Conservation (phyloP, 768 basidiomycete genomes). For the Suillus plorans region DNA sequence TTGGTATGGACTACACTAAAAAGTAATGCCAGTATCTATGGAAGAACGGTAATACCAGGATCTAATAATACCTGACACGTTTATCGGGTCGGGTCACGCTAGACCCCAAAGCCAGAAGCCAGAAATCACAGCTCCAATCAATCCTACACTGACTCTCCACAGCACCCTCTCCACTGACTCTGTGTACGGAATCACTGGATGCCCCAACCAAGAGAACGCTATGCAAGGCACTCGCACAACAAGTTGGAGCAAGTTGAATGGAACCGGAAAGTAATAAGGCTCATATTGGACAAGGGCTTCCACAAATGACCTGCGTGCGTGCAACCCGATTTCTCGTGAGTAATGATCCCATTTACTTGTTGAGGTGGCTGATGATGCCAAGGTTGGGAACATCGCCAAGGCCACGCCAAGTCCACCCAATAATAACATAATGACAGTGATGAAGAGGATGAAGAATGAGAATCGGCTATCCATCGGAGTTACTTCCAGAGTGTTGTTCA, state of each 20-base stretch:
- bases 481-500: constrained; percentile 15
- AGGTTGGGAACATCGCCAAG: constrained; percentile 26
- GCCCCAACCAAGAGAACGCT: constrained; percentile 18
- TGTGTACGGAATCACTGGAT: constrained; percentile 11
- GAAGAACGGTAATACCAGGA: not conserved
- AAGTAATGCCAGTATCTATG: not conserved
- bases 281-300: constrained; percentile 36
- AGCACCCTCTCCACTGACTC: constrained; percentile 30
- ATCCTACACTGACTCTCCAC: constrained; percentile 45
- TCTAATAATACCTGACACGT: not conserved
- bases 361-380: constrained; percentile 4
- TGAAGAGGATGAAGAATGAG: constrained; percentile 39
- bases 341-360: constrained; percentile 48
- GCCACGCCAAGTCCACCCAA: constrained; percentile 32
- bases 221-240: constrained; percentile 1
- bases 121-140: constrained; percentile 33
- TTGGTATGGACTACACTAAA: not conserved
- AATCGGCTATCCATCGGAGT: constrained; percentile 51
- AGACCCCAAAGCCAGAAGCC: constrained; percentile 29
- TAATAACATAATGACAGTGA: constrained; percentile 34
- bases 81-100: not conserved
- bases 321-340: constrained; percentile 39
- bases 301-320: constrained; percentile 43
- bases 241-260: constrained; percentile 45
- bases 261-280: constrained; percentile 48